Conservation (phyloP, 208 protist genomes). For the Trypanosomatidae sp. region DNA sequence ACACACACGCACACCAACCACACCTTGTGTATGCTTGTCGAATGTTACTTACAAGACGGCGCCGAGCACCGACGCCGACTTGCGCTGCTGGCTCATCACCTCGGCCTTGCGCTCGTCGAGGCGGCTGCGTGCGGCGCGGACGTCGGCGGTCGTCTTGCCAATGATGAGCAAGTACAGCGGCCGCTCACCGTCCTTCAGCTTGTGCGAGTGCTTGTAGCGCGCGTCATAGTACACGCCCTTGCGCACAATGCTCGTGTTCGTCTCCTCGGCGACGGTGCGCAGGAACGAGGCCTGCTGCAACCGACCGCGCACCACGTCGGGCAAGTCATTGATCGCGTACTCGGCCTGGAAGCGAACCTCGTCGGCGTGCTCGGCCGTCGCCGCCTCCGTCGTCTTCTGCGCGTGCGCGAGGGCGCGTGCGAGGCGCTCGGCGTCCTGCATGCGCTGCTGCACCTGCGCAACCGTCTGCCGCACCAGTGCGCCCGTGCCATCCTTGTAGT, state of each 20-base stretch:
- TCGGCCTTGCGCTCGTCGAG: constrained; percentile 55
- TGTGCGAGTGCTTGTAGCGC: constrained; percentile 51
- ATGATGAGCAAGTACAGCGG: constrained; percentile 73
- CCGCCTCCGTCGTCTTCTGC: constrained; percentile 50
- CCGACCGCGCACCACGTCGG: constrained; percentile 34
- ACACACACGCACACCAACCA: not conserved
- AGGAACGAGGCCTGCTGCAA: constrained; percentile 51
- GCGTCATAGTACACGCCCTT: constrained; percentile 81
- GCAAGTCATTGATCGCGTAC: constrained; percentile 75
- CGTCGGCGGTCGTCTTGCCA: constrained; percentile 45
- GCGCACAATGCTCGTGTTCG: constrained; percentile 52
- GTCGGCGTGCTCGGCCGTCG: constrained; percentile 5
- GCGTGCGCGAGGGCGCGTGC: constrained; percentile 58
- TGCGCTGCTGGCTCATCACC: constrained; percentile 28
- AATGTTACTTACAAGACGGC: constrained; percentile 11
- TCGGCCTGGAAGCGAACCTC: constrained; percentile 74
- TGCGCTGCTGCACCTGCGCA: constrained; percentile 13
- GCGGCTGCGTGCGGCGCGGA: constrained; percentile 39
- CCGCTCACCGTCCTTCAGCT: constrained; percentile 61
- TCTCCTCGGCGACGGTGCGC: constrained; percentile 39
- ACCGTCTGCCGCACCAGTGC: constrained; percentile 4
- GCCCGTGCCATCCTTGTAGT: not conserved
- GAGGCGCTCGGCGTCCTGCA: too few species aligned
- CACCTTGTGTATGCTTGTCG: not conserved
- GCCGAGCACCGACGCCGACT: constrained; percentile 32